A percentile compares a stretch with the other conserved stretches of the same genome.
These are phyloP conservation scores for Boletus edulis DNA, from an alignment of 768 basidiomycete genomes.

Conservation along the genomic window DNA sequence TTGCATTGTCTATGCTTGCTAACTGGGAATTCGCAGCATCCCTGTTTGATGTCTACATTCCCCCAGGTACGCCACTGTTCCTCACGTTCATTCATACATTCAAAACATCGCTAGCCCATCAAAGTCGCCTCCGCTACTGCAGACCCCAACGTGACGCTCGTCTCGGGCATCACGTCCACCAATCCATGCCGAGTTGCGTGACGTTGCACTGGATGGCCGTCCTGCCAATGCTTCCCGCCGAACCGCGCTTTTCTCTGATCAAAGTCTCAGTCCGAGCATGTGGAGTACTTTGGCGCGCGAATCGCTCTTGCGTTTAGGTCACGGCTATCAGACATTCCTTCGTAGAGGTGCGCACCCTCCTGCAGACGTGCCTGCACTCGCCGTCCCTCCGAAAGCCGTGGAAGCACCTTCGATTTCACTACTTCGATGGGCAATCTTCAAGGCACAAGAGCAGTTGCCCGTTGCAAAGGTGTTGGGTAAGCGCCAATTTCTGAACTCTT, in stretches of 20 bases:
- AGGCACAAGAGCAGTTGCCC: slow-evolving; percentile 45
- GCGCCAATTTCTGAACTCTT: slow-evolving; percentile 49
- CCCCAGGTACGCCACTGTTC: slow-evolving; percentile 44
- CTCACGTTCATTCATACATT: background rate
- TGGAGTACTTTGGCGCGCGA: slow-evolving; percentile 64
- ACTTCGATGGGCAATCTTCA: slow-evolving; percentile 40
- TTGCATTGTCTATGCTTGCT: slow-evolving; percentile 50
- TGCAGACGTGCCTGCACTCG: slow-evolving; percentile 18
- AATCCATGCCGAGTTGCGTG: slow-evolving; percentile 52
- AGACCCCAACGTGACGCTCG: slow-evolving; percentile 53
- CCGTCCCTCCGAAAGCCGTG: slow-evolving; percentile 25
- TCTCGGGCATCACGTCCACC: slow-evolving; percentile 61
- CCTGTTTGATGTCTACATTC: slow-evolving; percentile 57
- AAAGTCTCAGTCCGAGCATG: slow-evolving; percentile 59
- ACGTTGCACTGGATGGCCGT: slow-evolving; percentile 45
- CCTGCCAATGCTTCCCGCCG: slow-evolving; percentile 43
- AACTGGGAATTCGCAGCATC: slow-evolving; percentile 65
- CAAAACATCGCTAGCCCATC: slow-evolving; percentile 40
- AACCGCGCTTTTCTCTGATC: slow-evolving; percentile 62
- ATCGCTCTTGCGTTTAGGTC: slow-evolving; percentile 57
- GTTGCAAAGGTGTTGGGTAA: slow-evolving; percentile 47
- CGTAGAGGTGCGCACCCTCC: slow-evolving; percentile 46
- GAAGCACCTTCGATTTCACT: slow-evolving; percentile 36
- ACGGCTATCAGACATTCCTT: slow-evolving; percentile 66
- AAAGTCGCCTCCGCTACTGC: slow-evolving; percentile 42